These are phyloP conservation scores for Ilyonectria sp. DNA, from an alignment of 2,329 filamentous ascomycete genomes.

Conservation along the genomic window DNA sequence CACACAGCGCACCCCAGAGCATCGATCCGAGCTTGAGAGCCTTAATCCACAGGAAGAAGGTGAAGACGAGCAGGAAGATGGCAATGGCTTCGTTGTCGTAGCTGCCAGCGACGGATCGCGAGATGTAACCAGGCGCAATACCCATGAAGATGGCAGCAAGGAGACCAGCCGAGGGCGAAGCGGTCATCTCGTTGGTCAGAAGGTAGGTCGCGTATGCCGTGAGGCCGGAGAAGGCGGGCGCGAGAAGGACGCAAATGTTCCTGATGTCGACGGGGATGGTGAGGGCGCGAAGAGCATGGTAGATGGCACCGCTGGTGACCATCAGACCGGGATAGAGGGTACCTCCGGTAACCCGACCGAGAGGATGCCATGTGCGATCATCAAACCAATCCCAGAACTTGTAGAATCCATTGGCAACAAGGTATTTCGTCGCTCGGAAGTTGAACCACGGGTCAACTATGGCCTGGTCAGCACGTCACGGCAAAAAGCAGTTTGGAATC, in stretches of 20 bases:
- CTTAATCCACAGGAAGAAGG: conserved; percentile 99
- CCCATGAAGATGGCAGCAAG: conserved; percentile 97
- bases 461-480: conserved; percentile 47
- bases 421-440: conserved; percentile 97
- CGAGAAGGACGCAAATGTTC: conserved; percentile 97
- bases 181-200: conserved; percentile 96
- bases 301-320: conserved; percentile 98
- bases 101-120: conserved; percentile 95
- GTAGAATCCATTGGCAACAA: conserved; percentile 97
- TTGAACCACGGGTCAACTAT: conserved; percentile 99
- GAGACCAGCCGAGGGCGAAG: conserved; percentile 94
- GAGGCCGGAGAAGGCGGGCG: conserved; percentile 92
- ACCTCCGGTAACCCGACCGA: conserved; percentile 97
- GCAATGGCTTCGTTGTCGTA: conserved; percentile 99
- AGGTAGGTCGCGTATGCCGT: conserved; percentile 95
- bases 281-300: conserved; percentile 90
- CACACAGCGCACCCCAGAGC: conserved; percentile 95
- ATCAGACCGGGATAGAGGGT: conserved; percentile 99
- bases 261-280: conserved; percentile 97
- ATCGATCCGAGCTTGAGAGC: conserved; percentile 96
- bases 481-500: conserved; percentile 25
- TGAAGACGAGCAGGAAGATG: conserved; percentile 98
- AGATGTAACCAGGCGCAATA: conserved; percentile 97
- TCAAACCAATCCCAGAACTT: conserved; percentile 99
- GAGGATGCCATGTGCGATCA: conserved; percentile 99